phyloP scores from a whole-genome alignment of 2,329 filamentous ascomycete species.

The Parasarocladium wereldwijsianum region DNA sequence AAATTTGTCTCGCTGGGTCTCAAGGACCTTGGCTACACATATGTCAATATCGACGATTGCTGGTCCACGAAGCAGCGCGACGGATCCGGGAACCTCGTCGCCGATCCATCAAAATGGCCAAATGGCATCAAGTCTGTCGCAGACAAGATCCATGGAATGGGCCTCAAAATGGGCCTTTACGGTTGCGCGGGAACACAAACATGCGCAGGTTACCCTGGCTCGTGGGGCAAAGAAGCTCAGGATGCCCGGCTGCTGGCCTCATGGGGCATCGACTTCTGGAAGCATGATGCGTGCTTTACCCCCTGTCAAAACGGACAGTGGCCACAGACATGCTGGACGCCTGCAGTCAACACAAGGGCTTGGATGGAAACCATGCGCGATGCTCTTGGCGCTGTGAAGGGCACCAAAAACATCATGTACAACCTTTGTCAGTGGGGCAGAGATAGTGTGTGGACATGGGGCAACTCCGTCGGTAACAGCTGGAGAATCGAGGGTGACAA shows the following conservation, averaged over 20 bases:
- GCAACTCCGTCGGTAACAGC: slow-evolving; percentile 25
- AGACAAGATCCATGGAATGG: slow-evolving; percentile 34
- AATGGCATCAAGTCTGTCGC: slow-evolving; percentile 38
- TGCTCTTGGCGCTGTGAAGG: slow-evolving; percentile 19
- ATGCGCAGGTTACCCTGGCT: slow-evolving; percentile 8
- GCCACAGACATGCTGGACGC: slow-evolving; percentile 7
- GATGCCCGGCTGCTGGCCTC: slow-evolving; percentile 6
- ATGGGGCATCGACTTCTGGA: slow-evolving; percentile 9
- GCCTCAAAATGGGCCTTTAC: slow-evolving; percentile 49
- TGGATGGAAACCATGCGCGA: slow-evolving; percentile 26
- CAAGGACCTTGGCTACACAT: slow-evolving; percentile 36
- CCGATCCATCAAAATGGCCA: slow-evolving; percentile 36
- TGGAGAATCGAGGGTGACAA: slow-evolving; percentile 23
- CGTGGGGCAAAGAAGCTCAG: slow-evolving; percentile 6
- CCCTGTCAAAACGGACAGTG: slow-evolving; percentile 4
- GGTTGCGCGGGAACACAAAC: slow-evolving; percentile 31
- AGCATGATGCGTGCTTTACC: slow-evolving; percentile 8
- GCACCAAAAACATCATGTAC: slow-evolving; percentile 28
- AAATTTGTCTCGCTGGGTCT: slow-evolving; percentile 21
- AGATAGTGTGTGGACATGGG: slow-evolving; percentile 30
- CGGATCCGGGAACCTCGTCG: slow-evolving; percentile 27
- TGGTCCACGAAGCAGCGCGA: slow-evolving; percentile 28
- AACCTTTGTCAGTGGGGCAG: slow-evolving; percentile 35
- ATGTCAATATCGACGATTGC: slow-evolving; percentile 47
- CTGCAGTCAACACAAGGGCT: slow-evolving; percentile 4